A percentile compares a stretch with the other conserved stretches of the same genome.
Evolutionary conservation across 2,329 filamentous ascomycete genomes (phyloP).

Genomic region (Arthrobotrys pseudoclavata): DNA sequence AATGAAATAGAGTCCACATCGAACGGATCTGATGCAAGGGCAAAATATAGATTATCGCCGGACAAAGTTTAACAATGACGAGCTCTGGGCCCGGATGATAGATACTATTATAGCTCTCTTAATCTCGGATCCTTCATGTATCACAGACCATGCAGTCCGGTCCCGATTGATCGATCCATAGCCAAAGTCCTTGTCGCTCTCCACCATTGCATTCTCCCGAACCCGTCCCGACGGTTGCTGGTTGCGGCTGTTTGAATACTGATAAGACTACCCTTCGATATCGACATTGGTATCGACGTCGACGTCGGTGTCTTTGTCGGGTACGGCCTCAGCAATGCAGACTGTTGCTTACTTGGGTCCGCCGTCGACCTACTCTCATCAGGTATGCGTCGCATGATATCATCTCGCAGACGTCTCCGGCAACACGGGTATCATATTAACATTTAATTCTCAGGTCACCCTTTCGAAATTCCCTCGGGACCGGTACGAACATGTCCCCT

Average conservation of each 20-base stretch:
- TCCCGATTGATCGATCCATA: constrained; percentile 3
- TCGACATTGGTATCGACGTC: background rate
- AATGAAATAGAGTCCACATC: too few species aligned
- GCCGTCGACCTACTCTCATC: constrained; percentile 77
- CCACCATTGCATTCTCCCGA: background rate
- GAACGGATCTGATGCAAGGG: constrained; percentile 25
- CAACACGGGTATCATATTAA: background rate
- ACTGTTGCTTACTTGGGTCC: constrained; percentile 75
- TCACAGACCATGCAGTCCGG: constrained; percentile 3
- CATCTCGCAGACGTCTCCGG: constrained; percentile 24
- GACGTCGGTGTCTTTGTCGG: background rate
- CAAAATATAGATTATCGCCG: constrained; percentile 7
- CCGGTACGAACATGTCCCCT: constrained; percentile 42
- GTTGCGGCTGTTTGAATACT: too few species aligned
- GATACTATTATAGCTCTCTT: background rate
- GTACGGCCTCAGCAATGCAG: constrained; percentile 58
- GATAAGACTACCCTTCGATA: background rate
- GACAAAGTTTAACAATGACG: constrained; percentile 7
- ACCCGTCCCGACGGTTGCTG: too few species aligned
- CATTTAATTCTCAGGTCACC: constrained; percentile 61
- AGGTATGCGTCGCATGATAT: constrained; percentile 68
- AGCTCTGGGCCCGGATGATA: constrained; percentile 10
- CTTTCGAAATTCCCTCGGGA: constrained; percentile 65
- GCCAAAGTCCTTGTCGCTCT: background rate
- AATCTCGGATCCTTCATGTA: constrained; percentile 11